phyloP scores from a whole-genome alignment of 805 yeast species.

The Suhomyces vadensis region DNA sequence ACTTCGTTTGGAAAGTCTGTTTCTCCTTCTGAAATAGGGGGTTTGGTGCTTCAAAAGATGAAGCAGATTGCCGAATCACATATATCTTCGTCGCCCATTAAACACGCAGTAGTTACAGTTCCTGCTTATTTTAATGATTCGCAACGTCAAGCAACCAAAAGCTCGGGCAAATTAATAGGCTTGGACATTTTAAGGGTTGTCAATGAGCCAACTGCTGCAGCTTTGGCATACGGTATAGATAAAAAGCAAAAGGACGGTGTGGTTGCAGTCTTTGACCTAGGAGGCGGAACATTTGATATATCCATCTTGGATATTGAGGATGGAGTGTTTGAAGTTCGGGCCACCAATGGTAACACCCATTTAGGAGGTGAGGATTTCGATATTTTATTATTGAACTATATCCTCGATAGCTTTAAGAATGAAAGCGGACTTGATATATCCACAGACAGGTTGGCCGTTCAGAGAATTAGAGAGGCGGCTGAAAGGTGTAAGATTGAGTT shows the following conservation, averaged over 20 bases:
- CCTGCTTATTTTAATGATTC: constrained; percentile 84
- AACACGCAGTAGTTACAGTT: constrained; percentile 79
- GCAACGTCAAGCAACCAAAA: constrained; percentile 82
- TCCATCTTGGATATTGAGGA: constrained; percentile 76
- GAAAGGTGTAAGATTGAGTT: constrained; percentile 76
- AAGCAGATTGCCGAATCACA: constrained; percentile 63
- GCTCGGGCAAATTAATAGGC: constrained; percentile 76
- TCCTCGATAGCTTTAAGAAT: constrained; percentile 56
- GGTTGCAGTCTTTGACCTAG: constrained; percentile 68
- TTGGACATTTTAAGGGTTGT: constrained; percentile 72
- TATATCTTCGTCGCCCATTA: constrained; percentile 32
- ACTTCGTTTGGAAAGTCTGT: constrained; percentile 42
- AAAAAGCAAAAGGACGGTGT: constrained; percentile 51
- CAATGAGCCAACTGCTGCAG: constrained; percentile 87
- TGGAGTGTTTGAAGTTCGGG: constrained; percentile 78
- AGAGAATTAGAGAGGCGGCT: constrained; percentile 76
- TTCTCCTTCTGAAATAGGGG: constrained; percentile 75
- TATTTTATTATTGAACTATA: constrained; percentile 57
- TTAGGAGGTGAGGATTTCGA: constrained; percentile 88
- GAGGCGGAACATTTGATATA: constrained; percentile 86
- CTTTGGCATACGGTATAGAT: constrained; percentile 76
- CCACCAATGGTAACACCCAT: constrained; percentile 84
- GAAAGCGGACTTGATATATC: constrained; percentile 52
- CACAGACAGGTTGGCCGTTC: constrained; percentile 58
- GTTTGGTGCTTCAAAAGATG: constrained; percentile 63